Percentiles rank a stretch among this genome's conserved stretches.
These are phyloP conservation scores for Ceratobasidium sp. DNA, from an alignment of 1,284 basidiomycete genomes.

Conservation along the genomic window DNA sequence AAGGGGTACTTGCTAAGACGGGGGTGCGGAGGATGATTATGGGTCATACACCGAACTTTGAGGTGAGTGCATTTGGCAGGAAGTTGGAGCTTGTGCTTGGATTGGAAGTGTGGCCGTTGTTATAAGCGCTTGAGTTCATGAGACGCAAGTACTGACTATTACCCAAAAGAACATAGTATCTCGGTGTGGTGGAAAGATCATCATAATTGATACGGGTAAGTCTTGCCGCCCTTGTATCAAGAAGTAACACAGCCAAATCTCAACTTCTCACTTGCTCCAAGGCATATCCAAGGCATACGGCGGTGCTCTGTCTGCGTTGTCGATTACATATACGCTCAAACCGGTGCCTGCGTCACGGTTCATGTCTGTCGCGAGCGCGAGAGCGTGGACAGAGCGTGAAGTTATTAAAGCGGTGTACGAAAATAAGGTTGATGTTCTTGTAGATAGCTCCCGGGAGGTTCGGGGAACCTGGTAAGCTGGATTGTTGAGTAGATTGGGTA, in stretches of 20 bases:
- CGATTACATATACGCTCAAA: constrained; percentile 82
- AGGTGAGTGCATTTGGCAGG: constrained; percentile 60
- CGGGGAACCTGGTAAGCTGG: constrained; percentile 34
- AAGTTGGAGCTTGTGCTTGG: not conserved
- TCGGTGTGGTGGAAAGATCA: constrained; percentile 85
- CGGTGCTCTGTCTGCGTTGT: constrained; percentile 88
- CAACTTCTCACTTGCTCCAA: constrained; percentile 50
- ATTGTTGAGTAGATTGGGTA: not conserved
- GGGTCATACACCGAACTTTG: constrained; percentile 93
- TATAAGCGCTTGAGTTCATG: not conserved
- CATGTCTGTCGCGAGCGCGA: constrained; percentile 54
- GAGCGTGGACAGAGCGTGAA: constrained; percentile 79
- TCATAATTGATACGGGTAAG: constrained; percentile 89
- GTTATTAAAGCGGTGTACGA: constrained; percentile 81
- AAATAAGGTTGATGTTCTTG: constrained; percentile 54
- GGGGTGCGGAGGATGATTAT: constrained; percentile 89
- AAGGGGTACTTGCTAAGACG: constrained; percentile 75
- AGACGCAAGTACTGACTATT: constrained; percentile 1
- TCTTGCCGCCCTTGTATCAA: not conserved
- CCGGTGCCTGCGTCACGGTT: constrained; percentile 52
- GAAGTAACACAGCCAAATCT: not conserved
- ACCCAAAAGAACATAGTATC: constrained; percentile 75
- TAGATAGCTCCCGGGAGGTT: constrained; percentile 50
- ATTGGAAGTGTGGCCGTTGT: not conserved
- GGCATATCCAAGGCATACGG: constrained; percentile 95